These are phyloP conservation scores for Ceratocystis lukuohia DNA, from an alignment of 2,329 filamentous ascomycete genomes.

Conservation along the genomic window DNA sequence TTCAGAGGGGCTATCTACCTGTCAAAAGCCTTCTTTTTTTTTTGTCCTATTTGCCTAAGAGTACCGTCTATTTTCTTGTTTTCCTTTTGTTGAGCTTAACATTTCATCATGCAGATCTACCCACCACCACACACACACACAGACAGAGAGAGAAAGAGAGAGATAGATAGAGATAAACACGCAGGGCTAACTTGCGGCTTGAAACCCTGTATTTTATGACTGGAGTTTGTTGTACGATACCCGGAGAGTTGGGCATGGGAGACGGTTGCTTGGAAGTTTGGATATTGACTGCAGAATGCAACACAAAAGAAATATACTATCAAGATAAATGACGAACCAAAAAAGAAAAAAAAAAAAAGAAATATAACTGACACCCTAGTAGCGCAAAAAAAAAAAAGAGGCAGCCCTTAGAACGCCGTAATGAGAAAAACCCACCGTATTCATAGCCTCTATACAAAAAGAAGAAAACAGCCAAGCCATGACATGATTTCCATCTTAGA, in stretches of 20 bases:
- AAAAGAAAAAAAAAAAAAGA: neutral
- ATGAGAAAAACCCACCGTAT: conserved; percentile 2
- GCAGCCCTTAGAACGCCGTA: neutral
- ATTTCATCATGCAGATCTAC: neutral
- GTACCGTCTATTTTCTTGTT: neutral
- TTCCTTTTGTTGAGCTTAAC: neutral
- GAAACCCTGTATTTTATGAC: conserved; percentile 4
- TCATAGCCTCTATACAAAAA: neutral
- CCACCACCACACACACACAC: no score
- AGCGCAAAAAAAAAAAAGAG: neutral
- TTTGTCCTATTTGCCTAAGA: neutral
- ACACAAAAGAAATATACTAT: neutral
- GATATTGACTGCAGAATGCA: neutral
- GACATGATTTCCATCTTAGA: neutral
- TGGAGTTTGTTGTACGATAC: conserved; percentile 17
- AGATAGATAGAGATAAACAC: neutral
- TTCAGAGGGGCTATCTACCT: neutral
- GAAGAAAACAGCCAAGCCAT: neutral
- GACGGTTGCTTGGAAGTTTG: conserved; percentile 1
- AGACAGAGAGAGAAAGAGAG: no score
- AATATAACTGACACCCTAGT: neutral
- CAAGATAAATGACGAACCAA: neutral
- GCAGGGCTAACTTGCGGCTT: neutral
- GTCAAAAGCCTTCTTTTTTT: neutral
- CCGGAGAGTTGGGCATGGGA: conserved; percentile 9